These are phyloP conservation scores for Articulospora tetracladia DNA, from an alignment of 495 filamentous ascomycete genomes.

Conservation along the genomic window DNA sequence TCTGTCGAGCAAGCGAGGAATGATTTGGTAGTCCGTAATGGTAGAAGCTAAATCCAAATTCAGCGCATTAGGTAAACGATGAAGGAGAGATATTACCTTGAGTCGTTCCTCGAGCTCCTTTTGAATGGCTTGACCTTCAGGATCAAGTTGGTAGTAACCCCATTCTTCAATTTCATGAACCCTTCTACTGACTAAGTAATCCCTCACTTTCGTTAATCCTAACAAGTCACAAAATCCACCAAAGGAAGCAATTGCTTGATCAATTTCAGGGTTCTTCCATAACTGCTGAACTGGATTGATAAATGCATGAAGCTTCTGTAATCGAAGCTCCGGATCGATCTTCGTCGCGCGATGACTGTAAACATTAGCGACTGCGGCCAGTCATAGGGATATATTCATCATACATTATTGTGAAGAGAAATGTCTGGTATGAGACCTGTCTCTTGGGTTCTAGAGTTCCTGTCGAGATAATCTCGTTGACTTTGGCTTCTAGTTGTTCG, in stretches of 20 bases:
- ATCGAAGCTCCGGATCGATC: conserved; percentile 60
- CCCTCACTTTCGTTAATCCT: conserved; percentile 72
- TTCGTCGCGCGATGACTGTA: conserved; percentile 69
- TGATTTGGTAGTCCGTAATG: conserved; percentile 81
- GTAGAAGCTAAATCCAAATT: conserved; percentile 51
- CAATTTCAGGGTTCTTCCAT: conserved; percentile 73
- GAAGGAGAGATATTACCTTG: conserved; percentile 41
- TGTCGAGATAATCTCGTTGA: conserved; percentile 72
- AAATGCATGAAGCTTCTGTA: conserved; percentile 65
- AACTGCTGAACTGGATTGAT: conserved; percentile 72
- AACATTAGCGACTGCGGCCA: conserved; percentile 20
- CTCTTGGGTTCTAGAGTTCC: conserved; percentile 73
- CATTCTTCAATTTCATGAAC: conserved; percentile 81
- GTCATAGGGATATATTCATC: conserved; percentile 29
- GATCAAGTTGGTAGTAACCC: conserved; percentile 70
- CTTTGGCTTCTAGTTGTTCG: conserved; percentile 75
- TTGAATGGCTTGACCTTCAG: conserved; percentile 75
- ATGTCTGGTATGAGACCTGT: conserved; percentile 60
- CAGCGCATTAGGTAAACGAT: conserved; percentile 12
- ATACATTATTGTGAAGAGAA: conserved; percentile 83
- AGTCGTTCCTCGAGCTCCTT: conserved; percentile 68
- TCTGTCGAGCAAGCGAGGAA: conserved; percentile 89
- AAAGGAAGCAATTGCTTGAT: conserved; percentile 67
- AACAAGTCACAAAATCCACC: conserved; percentile 75
- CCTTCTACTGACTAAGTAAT: conserved; percentile 68